Percentiles rank a stretch among this genome's conserved stretches.
phyloP scores from a whole-genome alignment of 768 basidiomycete species.

The Collybia mongolica region DNA sequence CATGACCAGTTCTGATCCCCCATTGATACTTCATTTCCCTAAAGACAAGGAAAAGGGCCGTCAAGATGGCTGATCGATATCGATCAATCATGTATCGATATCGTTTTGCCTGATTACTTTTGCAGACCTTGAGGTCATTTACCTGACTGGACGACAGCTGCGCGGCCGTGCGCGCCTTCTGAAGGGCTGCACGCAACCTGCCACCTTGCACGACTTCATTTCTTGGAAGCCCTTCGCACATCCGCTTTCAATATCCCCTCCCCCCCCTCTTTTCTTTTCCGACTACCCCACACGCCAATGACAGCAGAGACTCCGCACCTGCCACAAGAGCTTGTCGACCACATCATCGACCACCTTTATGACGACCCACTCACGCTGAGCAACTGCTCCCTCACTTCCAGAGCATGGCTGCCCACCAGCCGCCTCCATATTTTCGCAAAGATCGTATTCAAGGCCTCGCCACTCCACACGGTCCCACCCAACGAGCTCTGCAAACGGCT shows the following conservation, averaged over 20 bases:
- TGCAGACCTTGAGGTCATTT: neutral
- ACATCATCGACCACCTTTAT: constrained; percentile 43
- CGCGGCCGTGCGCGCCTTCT: neutral
- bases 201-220: neutral
- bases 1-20: neutral
- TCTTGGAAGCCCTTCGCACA: neutral
- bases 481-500: constrained; percentile 34
- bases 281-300: neutral
- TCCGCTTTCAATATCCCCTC: neutral
- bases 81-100: constrained; percentile 13
- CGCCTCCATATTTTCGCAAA: constrained; percentile 40
- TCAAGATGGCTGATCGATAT: constrained; percentile 18
- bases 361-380: constrained; percentile 28
- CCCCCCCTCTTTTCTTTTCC: neutral
- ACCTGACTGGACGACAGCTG: neutral
- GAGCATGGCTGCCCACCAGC: constrained; percentile 37
- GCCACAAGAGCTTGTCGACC: constrained; percentile 47
- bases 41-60: constrained; percentile 8
- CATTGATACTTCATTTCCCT: constrained; percentile 1
- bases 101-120: neutral
- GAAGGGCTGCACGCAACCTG: neutral
- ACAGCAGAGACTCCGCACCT: constrained; percentile 15
- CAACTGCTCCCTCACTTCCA: constrained; percentile 34
- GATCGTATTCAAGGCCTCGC: constrained; percentile 29
- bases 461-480: constrained; percentile 17